Evolutionary conservation across 2,329 filamentous ascomycete species (phyloP).

Genomic region (Bipolaris oryzae): DNA sequence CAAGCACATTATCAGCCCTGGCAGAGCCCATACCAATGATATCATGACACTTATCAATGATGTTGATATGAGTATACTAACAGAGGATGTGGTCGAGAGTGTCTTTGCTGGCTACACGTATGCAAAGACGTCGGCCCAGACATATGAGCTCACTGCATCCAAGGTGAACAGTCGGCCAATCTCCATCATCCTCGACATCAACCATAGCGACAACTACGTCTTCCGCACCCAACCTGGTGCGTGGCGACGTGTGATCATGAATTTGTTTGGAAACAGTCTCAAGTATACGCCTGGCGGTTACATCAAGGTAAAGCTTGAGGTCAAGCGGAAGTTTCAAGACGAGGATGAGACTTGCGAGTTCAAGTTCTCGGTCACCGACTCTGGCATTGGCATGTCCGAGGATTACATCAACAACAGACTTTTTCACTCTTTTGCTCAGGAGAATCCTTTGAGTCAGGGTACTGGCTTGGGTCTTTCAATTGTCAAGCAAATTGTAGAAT

Average conservation of each 20-base stretch:
- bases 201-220: conserved; percentile 42
- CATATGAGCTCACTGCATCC: conserved; percentile 27
- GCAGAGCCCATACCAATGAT: conserved; percentile 40
- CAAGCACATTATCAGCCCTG: conserved; percentile 40
- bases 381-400: conserved; percentile 50
- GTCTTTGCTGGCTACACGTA: conserved; percentile 48
- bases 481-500: conserved; percentile 48
- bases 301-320: conserved; percentile 47
- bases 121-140: conserved; percentile 37
- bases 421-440: conserved; percentile 50
- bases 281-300: conserved; percentile 49
- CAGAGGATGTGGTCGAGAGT: conserved; percentile 47
- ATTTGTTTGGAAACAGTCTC: conserved; percentile 49
- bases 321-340: conserved; percentile 25
- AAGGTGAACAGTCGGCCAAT: conserved; percentile 29
- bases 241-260: conserved; percentile 49
- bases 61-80: conserved; percentile 43
- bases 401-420: conserved; percentile 47
- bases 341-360: conserved; percentile 38
- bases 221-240: conserved; percentile 48
- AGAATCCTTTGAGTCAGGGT: conserved; percentile 47
- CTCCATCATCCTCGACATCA: conserved; percentile 45
- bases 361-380: conserved; percentile 45
- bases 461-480: conserved; percentile 50
- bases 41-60: conserved; percentile 45